Base-by-base conservation (phyloP, 75 land plant genomes). In the Cunninghamia lanceolata region DNA sequence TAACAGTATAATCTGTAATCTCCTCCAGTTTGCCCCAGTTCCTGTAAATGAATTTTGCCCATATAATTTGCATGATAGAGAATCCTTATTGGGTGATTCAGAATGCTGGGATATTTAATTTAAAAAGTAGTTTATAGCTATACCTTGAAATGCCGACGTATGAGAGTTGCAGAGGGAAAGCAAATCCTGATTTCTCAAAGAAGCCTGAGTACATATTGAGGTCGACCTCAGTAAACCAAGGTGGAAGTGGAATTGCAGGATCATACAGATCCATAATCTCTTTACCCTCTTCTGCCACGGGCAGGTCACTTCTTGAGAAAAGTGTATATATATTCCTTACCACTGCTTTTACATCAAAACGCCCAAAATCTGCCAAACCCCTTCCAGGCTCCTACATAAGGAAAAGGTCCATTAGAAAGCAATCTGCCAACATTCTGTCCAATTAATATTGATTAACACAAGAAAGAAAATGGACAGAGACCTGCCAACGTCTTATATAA, bases 321-420 rank as follows among this genome's bases (percentile, higher is more conserved):
- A 93, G 87, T 28, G 88, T 93, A 85, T 95, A 95, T 40, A 93
- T 88, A 32, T 86, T 94, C 52, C 85, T 82, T n/a, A 94, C 74
- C 34, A 95, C 95, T 11, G 95, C 94, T 86, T 88, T 87, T 1
- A 83, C 90, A 89, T 93, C 95, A 87, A 89, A 89, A 42, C 96
- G 92, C 17, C 93, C 94, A 82, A 95, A 95, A 88, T 95, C 96
- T 76, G 93, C 94, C 88, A 94, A 95, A 30, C 94, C 95, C 78
- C 92, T 77, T 68, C 95, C 96, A 36, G 95, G 95, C 81, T 91
- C 93, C 96, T 95, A 42, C 17, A 63, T 25, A 1, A 63, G n/a
- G 30, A 63, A 63, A 63, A 7, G 68, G 9, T 28, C 68, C 21
- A 39, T 76, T 25, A 46, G 21, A 34, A 42, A 19, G 13, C 40